Base-by-base conservation (phyloP, 352 stramenopile genomes). In the Phytophthora boehmeriae region DNA sequence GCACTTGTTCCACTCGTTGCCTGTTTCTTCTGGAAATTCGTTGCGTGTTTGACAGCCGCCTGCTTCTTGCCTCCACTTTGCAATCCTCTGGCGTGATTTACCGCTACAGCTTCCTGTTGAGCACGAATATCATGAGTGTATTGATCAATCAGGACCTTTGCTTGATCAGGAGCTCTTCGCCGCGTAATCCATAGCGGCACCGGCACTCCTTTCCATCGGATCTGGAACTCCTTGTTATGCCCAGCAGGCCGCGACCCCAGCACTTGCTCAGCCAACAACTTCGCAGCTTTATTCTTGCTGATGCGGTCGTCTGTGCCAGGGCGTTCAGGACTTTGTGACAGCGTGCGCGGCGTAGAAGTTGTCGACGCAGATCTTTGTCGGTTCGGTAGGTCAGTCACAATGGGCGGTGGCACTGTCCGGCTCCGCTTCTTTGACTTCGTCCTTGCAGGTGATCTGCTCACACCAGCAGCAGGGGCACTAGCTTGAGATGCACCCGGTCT, bases 151-250 rank as follows among this genome's bases (percentile, higher is more conserved):
- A 78, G 6, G 1, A 63, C 25, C 46, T 63, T 70, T 3, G 63
- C 64, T 44, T 87, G 69, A 0, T 19, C 25, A 0, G 60, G 44
- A 30, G 62, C 71, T 52, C 80, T 76, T 1, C 66, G 66, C 3
- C 70, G 63, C 10, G 59, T 8, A 25, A 84, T 74, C 77, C 77
- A 87, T 5, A 64, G 44, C 5, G 73, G 70, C 16, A 39, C 20
- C 1, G 17, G 16, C 3, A 67, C 14, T 20, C 52, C 66, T 55
- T 52, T 22, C 73, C 70, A 84, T 36, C 73, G 45, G 53, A 87
- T 66, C 8, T 66, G 47, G 54, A 71, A 87, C 46, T 82, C 73
- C 27, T 52, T 75, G 16, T 50, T 25, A 0, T 16, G 66, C 20
- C 53, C 59, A 14, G 52, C 60, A 1, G 47, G 55, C 16, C 77